A percentile compares a stretch with the other conserved stretches of the same genome.
These are phyloP conservation scores for Jackrogersella minutella DNA, from an alignment of 495 filamentous ascomycete genomes.

Conservation along the genomic window DNA sequence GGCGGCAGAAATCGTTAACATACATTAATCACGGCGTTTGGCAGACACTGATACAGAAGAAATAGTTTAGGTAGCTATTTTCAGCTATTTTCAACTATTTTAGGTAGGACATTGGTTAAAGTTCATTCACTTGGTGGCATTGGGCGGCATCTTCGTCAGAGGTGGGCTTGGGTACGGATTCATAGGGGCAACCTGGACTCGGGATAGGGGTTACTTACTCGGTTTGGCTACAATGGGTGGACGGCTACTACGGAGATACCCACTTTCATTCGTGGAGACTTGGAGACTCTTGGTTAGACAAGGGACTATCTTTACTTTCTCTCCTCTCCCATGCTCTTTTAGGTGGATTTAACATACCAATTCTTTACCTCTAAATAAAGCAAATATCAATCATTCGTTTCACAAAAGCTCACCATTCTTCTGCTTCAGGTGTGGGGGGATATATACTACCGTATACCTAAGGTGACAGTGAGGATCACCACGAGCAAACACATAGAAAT, in stretches of 20 bases:
- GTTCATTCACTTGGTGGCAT: slow-evolving; percentile 7
- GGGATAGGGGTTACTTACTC: slow-evolving; percentile 3
- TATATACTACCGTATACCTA: slow-evolving; percentile 2
- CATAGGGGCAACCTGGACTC: not conserved
- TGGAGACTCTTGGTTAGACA: not conserved
- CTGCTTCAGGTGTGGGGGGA: not conserved
- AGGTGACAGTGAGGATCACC: not conserved
- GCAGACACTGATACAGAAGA: not conserved
- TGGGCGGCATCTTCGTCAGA: not conserved
- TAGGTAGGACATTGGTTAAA: not conserved
- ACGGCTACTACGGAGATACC: slow-evolving; percentile 20
- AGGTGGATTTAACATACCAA: not conserved
- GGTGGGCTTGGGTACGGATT: not conserved
- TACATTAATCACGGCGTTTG: slow-evolving; percentile 1
- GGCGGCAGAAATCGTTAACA: not conserved
- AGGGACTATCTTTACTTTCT: slow-evolving; percentile 8
- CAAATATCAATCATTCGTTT: not conserved
- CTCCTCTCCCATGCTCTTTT: not conserved
- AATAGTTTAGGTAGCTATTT: no score
- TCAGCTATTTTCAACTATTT: not conserved
- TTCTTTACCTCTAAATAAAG: not conserved
- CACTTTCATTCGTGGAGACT: slow-evolving; percentile 17
- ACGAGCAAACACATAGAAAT: slow-evolving; percentile 4
- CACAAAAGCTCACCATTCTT: not conserved
- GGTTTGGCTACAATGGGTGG: not conserved